A percentile compares a stretch with the other conserved stretches of the same genome.
Conservation (phyloP, 2,329 filamentous ascomycete species). For the Stachybotrys elegans region DNA sequence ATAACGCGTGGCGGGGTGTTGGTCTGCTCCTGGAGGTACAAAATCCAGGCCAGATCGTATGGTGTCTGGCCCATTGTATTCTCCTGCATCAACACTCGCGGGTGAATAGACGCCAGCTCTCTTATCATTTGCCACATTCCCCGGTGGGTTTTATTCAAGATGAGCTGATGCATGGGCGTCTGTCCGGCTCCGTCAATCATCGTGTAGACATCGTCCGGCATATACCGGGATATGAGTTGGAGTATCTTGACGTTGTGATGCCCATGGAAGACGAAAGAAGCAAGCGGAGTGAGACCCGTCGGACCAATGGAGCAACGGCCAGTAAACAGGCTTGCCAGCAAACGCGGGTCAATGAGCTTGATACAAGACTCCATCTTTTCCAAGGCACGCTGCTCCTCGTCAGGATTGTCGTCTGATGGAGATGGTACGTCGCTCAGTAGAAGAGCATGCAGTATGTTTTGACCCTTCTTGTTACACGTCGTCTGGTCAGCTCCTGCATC, state of each 20-base stretch:
- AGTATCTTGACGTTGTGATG: neutral
- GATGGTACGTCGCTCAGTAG: constrained; percentile 17
- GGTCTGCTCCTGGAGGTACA: neutral
- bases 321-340: neutral
- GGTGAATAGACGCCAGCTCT: neutral
- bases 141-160: neutral
- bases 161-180: neutral
- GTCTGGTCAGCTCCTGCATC: constrained; percentile 63
- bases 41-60: neutral
- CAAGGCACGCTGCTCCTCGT: neutral
- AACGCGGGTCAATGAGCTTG: neutral
- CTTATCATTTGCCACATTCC: neutral
- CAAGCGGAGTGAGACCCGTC: neutral
- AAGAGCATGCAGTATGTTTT: constrained; percentile 62
- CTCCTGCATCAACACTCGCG: neutral
- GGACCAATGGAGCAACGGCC: neutral
- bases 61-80: neutral
- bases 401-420: neutral
- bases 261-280: neutral
- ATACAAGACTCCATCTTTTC: neutral
- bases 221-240: neutral
- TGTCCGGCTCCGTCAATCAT: neutral
- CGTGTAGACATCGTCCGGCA: neutral
- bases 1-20: neutral
- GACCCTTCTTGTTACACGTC: constrained; percentile 47